Base-by-base conservation (phyloP, 176 grass and related monocot species). In the Zoysia japonica region DNA sequence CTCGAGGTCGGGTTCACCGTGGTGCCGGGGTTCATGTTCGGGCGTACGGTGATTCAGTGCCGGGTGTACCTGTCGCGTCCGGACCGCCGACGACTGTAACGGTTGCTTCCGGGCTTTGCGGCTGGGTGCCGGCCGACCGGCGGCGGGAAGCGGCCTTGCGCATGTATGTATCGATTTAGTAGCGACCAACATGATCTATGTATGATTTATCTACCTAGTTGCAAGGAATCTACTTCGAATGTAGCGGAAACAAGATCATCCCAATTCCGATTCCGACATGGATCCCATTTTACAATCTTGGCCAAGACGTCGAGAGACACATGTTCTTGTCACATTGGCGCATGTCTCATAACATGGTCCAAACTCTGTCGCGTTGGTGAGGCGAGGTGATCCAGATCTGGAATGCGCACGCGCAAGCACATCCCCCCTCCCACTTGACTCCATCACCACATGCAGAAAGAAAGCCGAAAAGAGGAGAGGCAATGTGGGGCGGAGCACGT, bases 11-110 rank as follows among this genome's bases (percentile, higher is more conserved):
- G 89, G 68, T 97, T 97, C 78, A 97, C 92, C 39, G 92, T 94
- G 17, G 71, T 90, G 78, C 95, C 95, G 7, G 92, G 95, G 83
- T 97, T 97, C 89, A 75, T 74, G 68, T 85, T 98, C 5, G 88
- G 84, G 0, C 73, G 56, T 70, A 94, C 87, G 41, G 79, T 94
- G 68, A 85, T 98, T n/a, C 92, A 94, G 55, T 94, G 83, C 71
- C 82, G 87, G 35, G 95, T 94, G 17, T 94, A 94, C 77, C 88
- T 94, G 10, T 65, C 85, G 2, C 78, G 74, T 42, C 3, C 47
- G 5, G 74, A 12, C 2, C 56, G 19, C 44, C 76, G 67, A 5
- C 67, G 71, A 5, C 61, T 77, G 6, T 88, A 75, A 88, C 36
- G 16, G 15, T 28, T 28, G 28, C 28, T 28, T 28, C 28, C 28